Percentiles rank a stretch among this genome's conserved stretches.
Evolutionary conservation across 345 rosid genomes (phyloP).

Genomic region (Toxicodendron radicans): DNA sequence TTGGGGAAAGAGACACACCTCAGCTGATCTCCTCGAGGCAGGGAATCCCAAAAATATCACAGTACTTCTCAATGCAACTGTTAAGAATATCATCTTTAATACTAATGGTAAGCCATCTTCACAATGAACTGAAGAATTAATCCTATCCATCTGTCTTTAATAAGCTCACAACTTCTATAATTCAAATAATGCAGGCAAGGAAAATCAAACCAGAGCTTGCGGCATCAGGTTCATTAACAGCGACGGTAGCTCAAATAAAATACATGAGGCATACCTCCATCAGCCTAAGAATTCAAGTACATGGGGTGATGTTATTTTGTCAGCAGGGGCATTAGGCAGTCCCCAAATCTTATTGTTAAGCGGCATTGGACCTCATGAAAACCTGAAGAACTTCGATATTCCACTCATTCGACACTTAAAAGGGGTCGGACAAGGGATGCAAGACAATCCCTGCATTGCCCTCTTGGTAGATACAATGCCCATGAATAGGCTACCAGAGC

Average conservation of each 20-base stretch:
- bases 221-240: slow-evolving; percentile 66
- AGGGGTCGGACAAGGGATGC: slow-evolving; percentile 55
- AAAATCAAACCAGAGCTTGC: slow-evolving; percentile 36
- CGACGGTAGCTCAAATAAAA: slow-evolving; percentile 40
- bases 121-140: neutral
- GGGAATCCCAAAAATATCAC: slow-evolving; percentile 47
- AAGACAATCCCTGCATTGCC: slow-evolving; percentile 62
- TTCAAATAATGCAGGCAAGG: slow-evolving; percentile 30
- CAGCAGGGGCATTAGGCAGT: slow-evolving; percentile 78
- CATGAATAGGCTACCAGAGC: slow-evolving; percentile 47
- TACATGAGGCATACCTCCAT: slow-evolving; percentile 53
- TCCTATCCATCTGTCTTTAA: neutral
- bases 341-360: slow-evolving; percentile 71
- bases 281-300: slow-evolving; percentile 28
- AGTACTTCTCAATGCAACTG: slow-evolving; percentile 65
- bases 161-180: slow-evolving; percentile 2
- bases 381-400: slow-evolving; percentile 48
- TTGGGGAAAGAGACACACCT: slow-evolving; percentile 57
- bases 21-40: slow-evolving; percentile 66
- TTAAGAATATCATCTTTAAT: slow-evolving; percentile 47
- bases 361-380: slow-evolving; percentile 60
- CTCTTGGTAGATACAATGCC: slow-evolving; percentile 42
- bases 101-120: slow-evolving; percentile 27
- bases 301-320: slow-evolving; percentile 60
- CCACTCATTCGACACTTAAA: slow-evolving; percentile 35